Conservation (phyloP, 1,284 basidiomycete species). For the Xerocomus nothofagi region DNA sequence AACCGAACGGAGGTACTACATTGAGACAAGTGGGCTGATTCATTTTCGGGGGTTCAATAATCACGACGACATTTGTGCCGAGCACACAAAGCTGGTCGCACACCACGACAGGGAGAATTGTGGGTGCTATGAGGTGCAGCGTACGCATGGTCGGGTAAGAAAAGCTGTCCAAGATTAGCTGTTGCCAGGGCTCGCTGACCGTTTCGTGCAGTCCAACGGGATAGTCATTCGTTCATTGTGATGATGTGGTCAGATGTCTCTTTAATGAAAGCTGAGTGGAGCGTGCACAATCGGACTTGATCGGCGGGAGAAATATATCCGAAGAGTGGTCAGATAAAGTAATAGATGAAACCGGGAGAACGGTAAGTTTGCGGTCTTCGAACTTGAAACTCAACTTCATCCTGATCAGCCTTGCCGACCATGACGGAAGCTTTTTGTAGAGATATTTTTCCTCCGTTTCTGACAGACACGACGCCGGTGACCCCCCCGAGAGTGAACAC, state of each 20-base stretch:
- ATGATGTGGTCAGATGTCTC: conserved; percentile 11
- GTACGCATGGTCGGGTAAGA: conserved; percentile 6
- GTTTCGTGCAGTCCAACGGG: conserved; percentile 11
- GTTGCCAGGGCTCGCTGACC: conserved; percentile 24
- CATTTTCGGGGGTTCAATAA: conserved; percentile 10
- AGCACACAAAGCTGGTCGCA: background rate
- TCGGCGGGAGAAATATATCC: conserved; percentile 35
- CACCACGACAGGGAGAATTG: background rate
- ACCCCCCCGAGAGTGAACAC: conserved; percentile 18
- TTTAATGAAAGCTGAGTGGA: conserved; percentile 13
- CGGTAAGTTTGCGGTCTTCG: conserved; percentile 34
- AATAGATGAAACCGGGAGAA: conserved; percentile 28
- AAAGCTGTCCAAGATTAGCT: conserved; percentile 16
- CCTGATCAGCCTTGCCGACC: conserved; percentile 35
- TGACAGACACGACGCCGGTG: conserved; percentile 21
- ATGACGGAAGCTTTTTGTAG: conserved; percentile 28
- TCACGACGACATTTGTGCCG: conserved; percentile 3
- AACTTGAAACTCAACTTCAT: conserved; percentile 37
- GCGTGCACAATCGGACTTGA: conserved; percentile 36
- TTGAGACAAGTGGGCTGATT: conserved; percentile 19
- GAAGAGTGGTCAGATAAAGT: conserved; percentile 33
- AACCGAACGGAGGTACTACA: conserved; percentile 31
- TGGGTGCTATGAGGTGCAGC: too few relatives aligned
- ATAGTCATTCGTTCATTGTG: conserved; percentile 21
- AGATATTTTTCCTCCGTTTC: conserved; percentile 24